These are phyloP conservation scores for Suillus subluteus DNA, from an alignment of 768 basidiomycete species.

Conservation along the genomic window DNA sequence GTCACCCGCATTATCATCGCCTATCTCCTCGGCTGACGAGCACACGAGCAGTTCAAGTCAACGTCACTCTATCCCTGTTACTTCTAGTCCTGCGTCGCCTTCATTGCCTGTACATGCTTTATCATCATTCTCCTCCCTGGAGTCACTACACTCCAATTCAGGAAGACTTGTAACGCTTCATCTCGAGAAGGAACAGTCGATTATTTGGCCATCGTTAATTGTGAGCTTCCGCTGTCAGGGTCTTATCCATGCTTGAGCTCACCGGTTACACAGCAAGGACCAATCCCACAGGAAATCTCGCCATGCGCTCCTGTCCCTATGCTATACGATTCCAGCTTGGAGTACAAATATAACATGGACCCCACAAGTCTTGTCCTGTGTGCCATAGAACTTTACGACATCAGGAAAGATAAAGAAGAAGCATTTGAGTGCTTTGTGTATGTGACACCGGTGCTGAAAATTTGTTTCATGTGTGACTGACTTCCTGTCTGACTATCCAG, in stretches of 20 bases:
- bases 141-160: constrained; percentile 63
- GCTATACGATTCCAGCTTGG: constrained; percentile 51
- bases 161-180: constrained; percentile 79
- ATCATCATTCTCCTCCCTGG: constrained; percentile 81
- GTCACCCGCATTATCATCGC: constrained; percentile 66
- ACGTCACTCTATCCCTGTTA: constrained; percentile 29
- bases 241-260: not conserved
- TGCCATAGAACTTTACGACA: constrained; percentile 73
- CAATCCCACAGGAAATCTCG: constrained; percentile 65
- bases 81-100: constrained; percentile 61
- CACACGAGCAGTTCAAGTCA: constrained; percentile 25
- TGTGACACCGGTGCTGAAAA: constrained; percentile 32
- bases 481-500: constrained; percentile 38
- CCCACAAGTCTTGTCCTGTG: constrained; percentile 77
- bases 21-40: constrained; percentile 63
- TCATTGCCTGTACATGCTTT: constrained; percentile 54
- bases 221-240: constrained; percentile 30
- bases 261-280: constrained; percentile 38
- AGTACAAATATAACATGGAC: constrained; percentile 83
- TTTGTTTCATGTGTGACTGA: constrained; percentile 3
- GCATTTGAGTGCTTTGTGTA: constrained; percentile 84
- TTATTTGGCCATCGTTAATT: constrained; percentile 83
- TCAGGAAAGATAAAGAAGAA: constrained; percentile 72
- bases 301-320: constrained; percentile 54
- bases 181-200: constrained; percentile 76